Conservation (phyloP, 192 early-diverging fungal genomes). For the Coemansia umbellata region DNA sequence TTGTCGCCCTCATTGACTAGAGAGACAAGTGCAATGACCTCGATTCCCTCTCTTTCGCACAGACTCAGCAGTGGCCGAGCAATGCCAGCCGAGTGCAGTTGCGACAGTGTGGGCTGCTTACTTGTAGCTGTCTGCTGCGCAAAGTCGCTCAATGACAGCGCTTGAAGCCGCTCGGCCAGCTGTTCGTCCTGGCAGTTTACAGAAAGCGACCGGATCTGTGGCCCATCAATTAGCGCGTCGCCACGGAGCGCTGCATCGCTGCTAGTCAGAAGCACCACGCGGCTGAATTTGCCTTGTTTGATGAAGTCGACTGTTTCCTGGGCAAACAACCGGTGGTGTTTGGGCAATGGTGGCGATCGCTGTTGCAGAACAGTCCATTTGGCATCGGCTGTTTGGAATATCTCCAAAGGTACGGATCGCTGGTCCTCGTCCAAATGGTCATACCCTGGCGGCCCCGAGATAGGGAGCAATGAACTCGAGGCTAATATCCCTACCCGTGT, state of each 20-base stretch:
- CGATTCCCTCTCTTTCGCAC: slow-evolving; percentile 39
- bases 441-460: slow-evolving; percentile 53
- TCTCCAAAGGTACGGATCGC: slow-evolving; percentile 44
- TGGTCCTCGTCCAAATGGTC: slow-evolving; percentile 21
- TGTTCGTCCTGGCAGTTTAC: slow-evolving; percentile 50
- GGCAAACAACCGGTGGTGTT: slow-evolving; percentile 48
- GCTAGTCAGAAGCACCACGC: slow-evolving; percentile 60
- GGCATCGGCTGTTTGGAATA: slow-evolving; percentile 63
- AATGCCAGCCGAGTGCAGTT: slow-evolving; percentile 59
- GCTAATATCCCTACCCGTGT: slow-evolving; percentile 62
- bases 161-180: slow-evolving; percentile 19
- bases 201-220: slow-evolving; percentile 44
- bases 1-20: slow-evolving; percentile 78
- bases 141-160: slow-evolving; percentile 12
- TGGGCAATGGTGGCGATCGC: slow-evolving; percentile 58
- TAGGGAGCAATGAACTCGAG: slow-evolving; percentile 54
- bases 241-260: slow-evolving; percentile 62
- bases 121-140: background rate
- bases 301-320: slow-evolving; percentile 59
- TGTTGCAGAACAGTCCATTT: slow-evolving; percentile 70
- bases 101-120: slow-evolving; percentile 29
- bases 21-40: slow-evolving; percentile 51
- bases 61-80: slow-evolving; percentile 53
- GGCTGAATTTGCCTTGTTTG: slow-evolving; percentile 45
- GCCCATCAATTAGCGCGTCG: slow-evolving; percentile 59